phyloP scores from a whole-genome alignment of 2,329 filamentous ascomycete species.

The Fusarium tjaetaba region DNA sequence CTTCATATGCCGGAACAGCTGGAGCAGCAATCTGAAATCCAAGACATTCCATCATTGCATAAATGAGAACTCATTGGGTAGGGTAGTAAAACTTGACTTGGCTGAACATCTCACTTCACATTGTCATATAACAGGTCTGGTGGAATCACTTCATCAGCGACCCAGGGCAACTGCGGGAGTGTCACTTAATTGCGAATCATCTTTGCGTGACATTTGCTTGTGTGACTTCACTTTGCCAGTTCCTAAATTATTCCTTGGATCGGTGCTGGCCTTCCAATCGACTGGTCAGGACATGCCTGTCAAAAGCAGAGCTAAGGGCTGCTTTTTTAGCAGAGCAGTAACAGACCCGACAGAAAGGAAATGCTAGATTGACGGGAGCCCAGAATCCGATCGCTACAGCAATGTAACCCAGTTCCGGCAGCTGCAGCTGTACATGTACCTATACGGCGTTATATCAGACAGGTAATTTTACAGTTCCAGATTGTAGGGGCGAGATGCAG shows the following conservation, averaged over 20 bases:
- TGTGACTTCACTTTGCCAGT: not conserved
- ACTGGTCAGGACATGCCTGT: slow-evolving; percentile 9
- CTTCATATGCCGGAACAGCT: slow-evolving; percentile 11
- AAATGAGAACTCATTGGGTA: not conserved
- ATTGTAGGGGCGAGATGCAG: not conserved
- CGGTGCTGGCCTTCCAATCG: not conserved
- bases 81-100: not conserved
- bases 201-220: not conserved
- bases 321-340: not conserved
- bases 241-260: not conserved
- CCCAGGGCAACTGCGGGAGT: slow-evolving; percentile 24
- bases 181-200: not conserved
- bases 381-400: slow-evolving; percentile 6
- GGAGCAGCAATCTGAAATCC: not conserved
- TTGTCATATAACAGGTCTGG: slow-evolving; percentile 19
- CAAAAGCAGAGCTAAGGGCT: slow-evolving; percentile 12
- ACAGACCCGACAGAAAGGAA: slow-evolving; percentile 5
- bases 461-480: not conserved
- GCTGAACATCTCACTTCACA: slow-evolving; percentile 20
- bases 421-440: not conserved
- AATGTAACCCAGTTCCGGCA: slow-evolving; percentile 6
- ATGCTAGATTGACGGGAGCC: slow-evolving; percentile 19
- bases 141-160: slow-evolving; percentile 1
- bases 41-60: not conserved
- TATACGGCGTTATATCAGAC: not conserved